phyloP scores from a whole-genome alignment of 768 basidiomycete species.

The Boletellus sp. region DNA sequence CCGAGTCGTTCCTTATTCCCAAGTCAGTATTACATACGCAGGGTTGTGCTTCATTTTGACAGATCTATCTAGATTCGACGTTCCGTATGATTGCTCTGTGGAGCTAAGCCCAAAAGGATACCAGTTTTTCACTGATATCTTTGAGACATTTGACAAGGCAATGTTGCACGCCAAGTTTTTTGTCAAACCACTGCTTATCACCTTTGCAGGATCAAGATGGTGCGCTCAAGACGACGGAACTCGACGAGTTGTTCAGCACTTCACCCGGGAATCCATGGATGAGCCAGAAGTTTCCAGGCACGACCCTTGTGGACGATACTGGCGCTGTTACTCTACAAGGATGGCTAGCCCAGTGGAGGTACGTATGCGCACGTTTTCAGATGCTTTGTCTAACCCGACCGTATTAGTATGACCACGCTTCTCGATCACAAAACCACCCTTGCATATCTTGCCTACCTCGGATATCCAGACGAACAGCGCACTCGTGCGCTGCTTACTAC shows the following conservation, averaged over 20 bases:
- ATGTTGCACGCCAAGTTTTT: background rate
- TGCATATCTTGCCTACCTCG: slow-evolving; percentile 92
- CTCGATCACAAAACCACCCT: slow-evolving; percentile 91
- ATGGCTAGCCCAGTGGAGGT: slow-evolving; percentile 99
- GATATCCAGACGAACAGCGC: slow-evolving; percentile 76
- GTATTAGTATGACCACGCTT: slow-evolving; percentile 87
- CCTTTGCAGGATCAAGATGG: slow-evolving; percentile 84
- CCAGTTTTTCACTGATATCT: slow-evolving; percentile 95
- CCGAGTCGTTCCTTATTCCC: slow-evolving; percentile 83
- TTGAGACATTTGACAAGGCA: slow-evolving; percentile 93
- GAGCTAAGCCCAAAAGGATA: slow-evolving; percentile 93
- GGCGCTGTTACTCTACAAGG: slow-evolving; percentile 95
- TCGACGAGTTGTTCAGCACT: slow-evolving; percentile 88
- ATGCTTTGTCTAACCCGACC: slow-evolving; percentile 1
- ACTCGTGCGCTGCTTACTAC: slow-evolving; percentile 85
- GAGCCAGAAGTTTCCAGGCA: slow-evolving; percentile 87
- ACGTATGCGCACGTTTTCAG: slow-evolving; percentile 18
- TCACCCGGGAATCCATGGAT: slow-evolving; percentile 98
- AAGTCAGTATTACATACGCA: slow-evolving; percentile 54
- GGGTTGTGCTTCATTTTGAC: slow-evolving; percentile 9
- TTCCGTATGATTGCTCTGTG: slow-evolving; percentile 89
- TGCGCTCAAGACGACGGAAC: slow-evolving; percentile 76
- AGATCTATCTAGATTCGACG: slow-evolving; percentile 68
- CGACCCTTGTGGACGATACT: slow-evolving; percentile 78
- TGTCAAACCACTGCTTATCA: background rate